Evolutionary conservation across 139 green algal genomes (phyloP).

Genomic region (Micromonas pusilla): DNA sequence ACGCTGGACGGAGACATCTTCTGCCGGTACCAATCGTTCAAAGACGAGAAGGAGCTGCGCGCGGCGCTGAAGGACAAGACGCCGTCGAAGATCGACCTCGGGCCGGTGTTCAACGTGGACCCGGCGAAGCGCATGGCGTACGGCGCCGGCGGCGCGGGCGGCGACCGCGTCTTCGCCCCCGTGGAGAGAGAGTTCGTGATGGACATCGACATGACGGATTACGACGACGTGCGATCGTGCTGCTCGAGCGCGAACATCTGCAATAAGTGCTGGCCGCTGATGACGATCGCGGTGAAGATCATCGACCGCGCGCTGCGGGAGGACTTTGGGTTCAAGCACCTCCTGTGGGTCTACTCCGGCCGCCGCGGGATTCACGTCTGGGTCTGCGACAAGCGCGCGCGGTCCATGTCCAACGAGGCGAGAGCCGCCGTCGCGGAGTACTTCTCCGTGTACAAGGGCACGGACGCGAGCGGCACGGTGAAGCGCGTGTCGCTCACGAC

Average conservation of each 20-base stretch:
- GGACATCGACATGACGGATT: slow-evolving; percentile 97
- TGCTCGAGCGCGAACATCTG: slow-evolving; percentile 81
- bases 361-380: slow-evolving; percentile 91
- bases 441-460: slow-evolving; percentile 76
- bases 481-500: neutral
- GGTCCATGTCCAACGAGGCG: slow-evolving; percentile 74
- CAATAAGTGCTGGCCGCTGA: slow-evolving; percentile 89
- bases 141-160: neutral
- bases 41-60: slow-evolving; percentile 65
- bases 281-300: slow-evolving; percentile 84
- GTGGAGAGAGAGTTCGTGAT: slow-evolving; percentile 95
- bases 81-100: slow-evolving; percentile 96
- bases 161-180: slow-evolving; percentile 58
- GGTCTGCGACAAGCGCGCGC: slow-evolving; percentile 76
- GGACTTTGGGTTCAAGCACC: slow-evolving; percentile 95
- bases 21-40: slow-evolving; percentile 95
- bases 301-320: slow-evolving; percentile 72
- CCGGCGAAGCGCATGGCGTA: slow-evolving; percentile 64
- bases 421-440: slow-evolving; percentile 73
- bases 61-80: slow-evolving; percentile 57
- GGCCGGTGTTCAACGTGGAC: slow-evolving; percentile 90
- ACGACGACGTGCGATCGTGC: slow-evolving; percentile 95
- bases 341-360: slow-evolving; percentile 96
- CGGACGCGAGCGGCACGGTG: neutral
- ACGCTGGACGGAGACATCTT: slow-evolving; percentile 96